A percentile compares a stretch with the other conserved stretches of the same genome.
Evolutionary conservation across 169 alveolate species (phyloP).

Genomic region (Eimeria falciformis): DNA sequence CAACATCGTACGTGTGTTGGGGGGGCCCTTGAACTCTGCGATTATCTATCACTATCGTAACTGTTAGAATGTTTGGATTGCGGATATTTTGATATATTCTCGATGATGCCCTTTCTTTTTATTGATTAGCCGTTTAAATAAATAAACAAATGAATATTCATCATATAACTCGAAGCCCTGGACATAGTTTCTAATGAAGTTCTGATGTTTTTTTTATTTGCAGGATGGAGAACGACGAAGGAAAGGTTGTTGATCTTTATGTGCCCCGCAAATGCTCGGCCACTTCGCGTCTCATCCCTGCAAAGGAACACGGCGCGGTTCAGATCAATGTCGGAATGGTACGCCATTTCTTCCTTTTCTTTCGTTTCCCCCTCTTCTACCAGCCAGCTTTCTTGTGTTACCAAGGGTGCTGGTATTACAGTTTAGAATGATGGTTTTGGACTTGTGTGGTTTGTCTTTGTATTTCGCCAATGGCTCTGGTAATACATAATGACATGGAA

Average conservation of each 20-base stretch:
- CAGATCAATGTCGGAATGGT: conserved; percentile 92
- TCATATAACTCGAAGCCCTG: background rate
- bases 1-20: too few species aligned
- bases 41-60: too few species aligned
- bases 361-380: background rate
- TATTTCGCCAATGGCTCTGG: background rate
- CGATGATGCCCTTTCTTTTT: background rate
- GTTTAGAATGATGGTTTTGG: background rate
- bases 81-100: too few species aligned
- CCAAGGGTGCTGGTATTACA: too few species aligned
- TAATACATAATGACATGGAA: background rate
- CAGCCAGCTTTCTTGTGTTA: background rate
- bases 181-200: background rate
- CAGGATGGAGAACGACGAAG: conserved; percentile 86
- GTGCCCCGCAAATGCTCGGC: conserved; percentile 94
- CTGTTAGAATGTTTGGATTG: too few species aligned
- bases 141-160: too few species aligned
- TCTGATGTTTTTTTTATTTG: background rate
- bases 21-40: too few species aligned
- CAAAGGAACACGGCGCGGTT: conserved; percentile 94
- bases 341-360: background rate
- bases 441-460: too few species aligned
- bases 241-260: conserved; percentile 90
- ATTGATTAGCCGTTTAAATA: background rate
- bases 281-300: conserved; percentile 90